Evolutionary conservation across 441 rosid genomes (phyloP), one percentile per base, ranked within the genome.

Genomic region (Euphorbia celastroides): DNA sequence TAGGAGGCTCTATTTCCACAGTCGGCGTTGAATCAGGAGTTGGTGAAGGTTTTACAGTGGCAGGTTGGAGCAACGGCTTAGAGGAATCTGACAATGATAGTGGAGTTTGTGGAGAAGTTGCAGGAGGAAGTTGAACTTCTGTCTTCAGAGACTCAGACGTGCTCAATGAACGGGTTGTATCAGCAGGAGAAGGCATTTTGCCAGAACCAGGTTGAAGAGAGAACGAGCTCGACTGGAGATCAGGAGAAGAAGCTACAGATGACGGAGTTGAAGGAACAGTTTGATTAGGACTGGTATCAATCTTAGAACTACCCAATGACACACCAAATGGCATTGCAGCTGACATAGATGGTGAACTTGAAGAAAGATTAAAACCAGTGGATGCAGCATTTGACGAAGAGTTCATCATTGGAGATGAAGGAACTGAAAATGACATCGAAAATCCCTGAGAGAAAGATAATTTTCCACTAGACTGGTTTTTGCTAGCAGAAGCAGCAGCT

Each of bases 401-500:
- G 65, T 60, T 74, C 44, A 70, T 57, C 57, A 69, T 34, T 68
- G 80, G 71, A 76, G 83, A 74, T 55, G 84, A 78, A 61, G 81
- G 71, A 79, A 84, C 79, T 60, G 90, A 73, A 69, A 44, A 67
- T 10, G 84, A 61, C 50, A 65, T 69, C 25, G 76, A 77, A 73
- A 64, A 73, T 57, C 75, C 72, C 59, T 83, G 74, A 63, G 78
- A 66, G 38, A 65, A 58, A 30, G 77, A 67, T 64, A 69, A 56
- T 71, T 65, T 81, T 65, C 80, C 85, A 74, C 83, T 72, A 62
- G 83, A 75, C 72, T 72, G 81, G 78, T 63, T 73, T 77, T 72
- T 75, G 66, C 73, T 80, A 28, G 74, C 62, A 6, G 74, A 70
- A 58, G 50, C 62, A 74, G 79, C 70, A 72, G 79, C 60, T 65